These are phyloP conservation scores for Carex cristatella DNA, from an alignment of 176 grass and related monocot genomes.

Conservation along the genomic window DNA sequence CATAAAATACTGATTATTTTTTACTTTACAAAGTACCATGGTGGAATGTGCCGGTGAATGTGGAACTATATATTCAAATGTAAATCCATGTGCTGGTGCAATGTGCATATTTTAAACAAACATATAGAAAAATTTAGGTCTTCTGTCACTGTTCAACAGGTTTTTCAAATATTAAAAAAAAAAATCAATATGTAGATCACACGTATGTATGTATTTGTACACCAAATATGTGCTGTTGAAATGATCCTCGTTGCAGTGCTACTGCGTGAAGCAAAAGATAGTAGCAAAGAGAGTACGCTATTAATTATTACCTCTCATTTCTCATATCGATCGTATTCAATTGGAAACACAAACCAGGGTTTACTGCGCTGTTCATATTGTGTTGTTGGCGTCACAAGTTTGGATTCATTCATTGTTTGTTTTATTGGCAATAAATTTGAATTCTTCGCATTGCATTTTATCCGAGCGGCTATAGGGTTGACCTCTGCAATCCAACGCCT, in stretches of 20 bases:
- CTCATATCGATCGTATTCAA: background rate
- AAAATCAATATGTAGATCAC: too few relatives aligned
- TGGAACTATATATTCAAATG: too few relatives aligned
- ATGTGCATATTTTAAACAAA: too few relatives aligned
- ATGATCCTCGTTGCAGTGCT: background rate
- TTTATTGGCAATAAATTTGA: background rate
- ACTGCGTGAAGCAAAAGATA: background rate
- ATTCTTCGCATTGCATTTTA: background rate
- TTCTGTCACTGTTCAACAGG: too few relatives aligned
- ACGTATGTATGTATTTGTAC: background rate
- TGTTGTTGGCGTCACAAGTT: background rate
- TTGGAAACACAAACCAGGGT: background rate
- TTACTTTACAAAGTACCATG: too few relatives aligned
- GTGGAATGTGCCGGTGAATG: too few relatives aligned
- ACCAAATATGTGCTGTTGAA: background rate
- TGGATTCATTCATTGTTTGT: background rate
- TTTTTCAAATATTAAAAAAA: too few relatives aligned
- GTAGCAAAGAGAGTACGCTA: background rate
- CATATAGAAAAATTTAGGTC: too few relatives aligned
- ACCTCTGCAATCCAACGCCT: background rate
- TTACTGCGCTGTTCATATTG: background rate
- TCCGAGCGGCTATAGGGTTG: background rate
- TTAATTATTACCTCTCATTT: background rate
- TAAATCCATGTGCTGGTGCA: too few relatives aligned
- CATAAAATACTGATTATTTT: too few relatives aligned